Evolutionary conservation across 2,329 filamentous ascomycete species (phyloP).

Genomic region (Septoria linicola): DNA sequence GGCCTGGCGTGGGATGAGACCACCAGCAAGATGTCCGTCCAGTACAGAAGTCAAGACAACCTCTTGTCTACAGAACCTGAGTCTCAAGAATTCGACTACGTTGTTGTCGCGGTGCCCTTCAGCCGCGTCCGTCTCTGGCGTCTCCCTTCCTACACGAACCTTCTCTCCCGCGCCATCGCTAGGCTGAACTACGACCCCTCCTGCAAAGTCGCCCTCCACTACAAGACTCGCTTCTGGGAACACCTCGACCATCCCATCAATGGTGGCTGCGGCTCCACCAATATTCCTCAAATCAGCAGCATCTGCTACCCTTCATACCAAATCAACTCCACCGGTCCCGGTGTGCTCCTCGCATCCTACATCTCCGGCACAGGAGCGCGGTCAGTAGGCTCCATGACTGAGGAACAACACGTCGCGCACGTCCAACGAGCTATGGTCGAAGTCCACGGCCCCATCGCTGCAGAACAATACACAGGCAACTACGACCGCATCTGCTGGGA

Average conservation of each 20-base stretch:
- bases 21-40: conserved; percentile 56
- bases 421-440: conserved; percentile 66
- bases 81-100: conserved; percentile 62
- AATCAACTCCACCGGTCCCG: conserved; percentile 63
- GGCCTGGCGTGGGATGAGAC: conserved; percentile 55
- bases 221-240: conserved; percentile 63
- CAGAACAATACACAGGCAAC: conserved; percentile 63
- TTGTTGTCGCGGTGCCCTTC: conserved; percentile 65
- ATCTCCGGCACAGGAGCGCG: conserved; percentile 47
- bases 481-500: conserved; percentile 67
- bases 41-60: conserved; percentile 54
- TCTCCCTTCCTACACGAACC: conserved; percentile 54
- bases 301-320: conserved; percentile 68
- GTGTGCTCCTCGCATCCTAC: conserved; percentile 63
- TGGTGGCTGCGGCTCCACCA: conserved; percentile 61
- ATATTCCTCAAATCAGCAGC: conserved; percentile 61
- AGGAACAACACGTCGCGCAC: conserved; percentile 62
- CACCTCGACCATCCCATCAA: conserved; percentile 57
- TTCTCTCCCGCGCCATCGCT: conserved; percentile 50
- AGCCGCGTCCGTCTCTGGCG: conserved; percentile 63
- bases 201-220: conserved; percentile 65
- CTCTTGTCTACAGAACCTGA: conserved; percentile 46
- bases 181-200: conserved; percentile 52
- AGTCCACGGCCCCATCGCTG: conserved; percentile 62
- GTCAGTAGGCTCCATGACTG: conserved; percentile 51